Conservation (phyloP, 805 yeast species). For the Nakazawaea holstii region DNA sequence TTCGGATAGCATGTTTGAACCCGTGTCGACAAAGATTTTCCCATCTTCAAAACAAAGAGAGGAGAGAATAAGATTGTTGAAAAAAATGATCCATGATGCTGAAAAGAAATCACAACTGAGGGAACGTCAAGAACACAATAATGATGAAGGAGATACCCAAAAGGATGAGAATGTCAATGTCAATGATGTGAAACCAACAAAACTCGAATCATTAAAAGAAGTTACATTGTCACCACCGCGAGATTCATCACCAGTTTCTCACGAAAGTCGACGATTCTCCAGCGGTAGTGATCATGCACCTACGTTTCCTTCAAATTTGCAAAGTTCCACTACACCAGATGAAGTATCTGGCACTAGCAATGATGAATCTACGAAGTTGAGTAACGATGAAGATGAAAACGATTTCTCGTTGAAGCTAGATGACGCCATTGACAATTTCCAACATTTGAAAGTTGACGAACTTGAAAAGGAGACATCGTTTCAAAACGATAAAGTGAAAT, state of each 20-base stretch:
- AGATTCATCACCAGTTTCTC: neutral
- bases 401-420: neutral
- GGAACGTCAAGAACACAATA: neutral
- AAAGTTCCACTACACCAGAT: neutral
- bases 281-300: neutral
- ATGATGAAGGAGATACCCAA: neutral
- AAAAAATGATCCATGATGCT: constrained; percentile 4
- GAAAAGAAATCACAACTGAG: neutral
- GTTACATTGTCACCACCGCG: neutral
- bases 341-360: neutral
- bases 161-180: neutral
- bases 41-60: constrained; percentile 5
- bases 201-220: neutral
- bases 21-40: constrained; percentile 3
- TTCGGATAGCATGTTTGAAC: constrained; percentile 1
- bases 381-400: neutral
- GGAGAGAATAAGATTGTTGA: constrained; percentile 6
- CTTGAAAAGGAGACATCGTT: neutral
- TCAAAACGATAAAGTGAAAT: neutral
- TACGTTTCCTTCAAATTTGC: neutral
- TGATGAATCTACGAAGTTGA: neutral
- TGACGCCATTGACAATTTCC: neutral
- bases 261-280: neutral
- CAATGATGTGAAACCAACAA: neutral
- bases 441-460: neutral